Conservation (phyloP, 1,284 basidiomycete species). For the Tilletia indica region DNA sequence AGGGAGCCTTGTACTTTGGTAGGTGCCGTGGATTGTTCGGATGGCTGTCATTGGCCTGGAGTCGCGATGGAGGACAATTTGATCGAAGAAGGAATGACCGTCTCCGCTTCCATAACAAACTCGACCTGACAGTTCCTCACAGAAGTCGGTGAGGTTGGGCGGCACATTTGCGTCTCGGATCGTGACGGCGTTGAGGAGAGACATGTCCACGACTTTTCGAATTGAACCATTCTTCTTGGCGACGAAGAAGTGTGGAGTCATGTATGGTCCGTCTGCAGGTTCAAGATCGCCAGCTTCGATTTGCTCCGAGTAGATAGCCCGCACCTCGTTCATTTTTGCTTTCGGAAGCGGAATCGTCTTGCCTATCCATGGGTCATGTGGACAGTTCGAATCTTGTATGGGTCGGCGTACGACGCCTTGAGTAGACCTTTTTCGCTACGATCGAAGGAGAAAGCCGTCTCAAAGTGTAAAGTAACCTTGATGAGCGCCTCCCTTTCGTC, state of each 20-base stretch:
- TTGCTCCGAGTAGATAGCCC: neutral
- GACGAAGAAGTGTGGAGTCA: neutral
- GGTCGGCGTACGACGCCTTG: neutral
- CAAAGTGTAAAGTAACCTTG: neutral
- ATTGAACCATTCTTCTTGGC: neutral
- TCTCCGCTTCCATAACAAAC: neutral
- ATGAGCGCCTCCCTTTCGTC: constrained; percentile 1
- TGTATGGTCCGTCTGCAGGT: neutral
- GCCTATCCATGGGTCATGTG: neutral
- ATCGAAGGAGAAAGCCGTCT: neutral
- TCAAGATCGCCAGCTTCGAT: neutral
- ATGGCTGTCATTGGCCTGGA: constrained; percentile 3
- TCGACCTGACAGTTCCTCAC: neutral
- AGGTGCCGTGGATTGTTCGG: neutral
- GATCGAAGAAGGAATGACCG: neutral
- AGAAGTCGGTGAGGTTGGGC: neutral
- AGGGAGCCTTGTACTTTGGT: neutral
- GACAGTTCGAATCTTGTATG: neutral
- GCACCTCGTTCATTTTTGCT: neutral
- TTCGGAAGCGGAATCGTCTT: neutral
- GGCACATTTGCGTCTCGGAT: constrained; percentile 1
- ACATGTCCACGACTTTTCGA: neutral
- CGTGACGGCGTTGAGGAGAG: neutral
- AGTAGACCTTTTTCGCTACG: neutral
- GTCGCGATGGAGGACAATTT: neutral